These are phyloP conservation scores for Takakia lepidozioides DNA, from an alignment of 225 moss, liverwort and hornwort species.

Conservation along the genomic window DNA sequence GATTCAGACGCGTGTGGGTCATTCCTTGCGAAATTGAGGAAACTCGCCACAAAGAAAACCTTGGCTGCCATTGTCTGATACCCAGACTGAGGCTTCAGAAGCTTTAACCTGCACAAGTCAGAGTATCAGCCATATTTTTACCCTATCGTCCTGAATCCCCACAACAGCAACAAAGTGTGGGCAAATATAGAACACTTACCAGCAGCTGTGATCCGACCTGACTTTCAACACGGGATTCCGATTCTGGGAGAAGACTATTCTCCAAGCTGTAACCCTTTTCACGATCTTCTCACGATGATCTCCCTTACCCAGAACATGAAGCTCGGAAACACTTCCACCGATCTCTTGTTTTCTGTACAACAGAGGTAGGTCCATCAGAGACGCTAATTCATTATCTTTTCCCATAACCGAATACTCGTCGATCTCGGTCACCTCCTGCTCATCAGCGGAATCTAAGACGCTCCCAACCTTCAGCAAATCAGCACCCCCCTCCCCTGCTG, in stretches of 20 bases:
- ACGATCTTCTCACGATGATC: slow-evolving; percentile 3
- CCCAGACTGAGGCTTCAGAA: slow-evolving; percentile 17
- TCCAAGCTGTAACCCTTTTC: slow-evolving; percentile 25
- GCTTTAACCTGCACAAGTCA: slow-evolving; percentile 39
- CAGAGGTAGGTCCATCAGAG: slow-evolving; percentile 28
- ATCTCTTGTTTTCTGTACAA: slow-evolving; percentile 8
- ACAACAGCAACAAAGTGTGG: too few relatives aligned
- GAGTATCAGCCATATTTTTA: neutral
- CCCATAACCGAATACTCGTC: slow-evolving; percentile 22
- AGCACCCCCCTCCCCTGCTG: too few relatives aligned
- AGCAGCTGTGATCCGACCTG: too few relatives aligned
- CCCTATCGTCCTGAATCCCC: too few relatives aligned
- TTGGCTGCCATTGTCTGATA: slow-evolving; percentile 17
- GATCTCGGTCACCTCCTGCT: slow-evolving; percentile 20
- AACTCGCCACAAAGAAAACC: slow-evolving; percentile 15
- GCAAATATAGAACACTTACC: too few relatives aligned
- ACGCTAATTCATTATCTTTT: slow-evolving; percentile 14
- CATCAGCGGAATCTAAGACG: slow-evolving; percentile 1
- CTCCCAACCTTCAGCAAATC: too few relatives aligned
- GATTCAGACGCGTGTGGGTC: slow-evolving; percentile 34
- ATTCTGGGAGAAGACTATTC: slow-evolving; percentile 12
- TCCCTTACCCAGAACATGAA: slow-evolving; percentile 20
- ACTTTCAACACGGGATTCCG: slow-evolving; percentile 1
- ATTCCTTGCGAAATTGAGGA: slow-evolving; percentile 24
- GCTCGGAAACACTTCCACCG: slow-evolving; percentile 4